These are phyloP conservation scores for Moringa oleifera DNA, from an alignment of 345 rosid genomes.

Conservation along the genomic window DNA sequence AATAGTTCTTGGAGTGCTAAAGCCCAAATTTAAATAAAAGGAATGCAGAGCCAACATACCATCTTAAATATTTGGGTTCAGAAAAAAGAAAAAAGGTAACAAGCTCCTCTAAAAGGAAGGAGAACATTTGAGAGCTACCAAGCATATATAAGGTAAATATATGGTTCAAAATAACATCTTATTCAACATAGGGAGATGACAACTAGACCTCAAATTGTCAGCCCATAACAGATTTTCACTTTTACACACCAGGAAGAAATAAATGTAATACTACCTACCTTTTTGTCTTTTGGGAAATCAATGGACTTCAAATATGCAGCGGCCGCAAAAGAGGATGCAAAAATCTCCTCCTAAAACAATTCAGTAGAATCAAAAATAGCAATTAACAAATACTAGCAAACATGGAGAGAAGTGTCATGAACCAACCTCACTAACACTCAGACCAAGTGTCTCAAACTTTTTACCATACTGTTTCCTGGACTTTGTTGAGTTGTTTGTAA, in stretches of 20 bases:
- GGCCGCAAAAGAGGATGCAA: constrained; percentile 94
- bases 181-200: too few species aligned
- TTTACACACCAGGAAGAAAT: too few species aligned
- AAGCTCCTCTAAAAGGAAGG: background rate
- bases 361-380: constrained; percentile 2
- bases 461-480: constrained; percentile 96
- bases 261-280: constrained; percentile 33
- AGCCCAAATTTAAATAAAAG: too few species aligned
- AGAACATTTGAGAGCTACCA: background rate
- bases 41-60: too few species aligned
- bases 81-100: too few species aligned
- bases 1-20: too few species aligned
- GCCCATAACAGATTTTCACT: too few species aligned
- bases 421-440: constrained; percentile 69
- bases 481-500: constrained; percentile 94
- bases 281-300: constrained; percentile 86
- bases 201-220: too few species aligned
- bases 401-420: constrained; percentile 1
- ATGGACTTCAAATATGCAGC: constrained; percentile 93
- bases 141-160: background rate
- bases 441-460: constrained; percentile 91
- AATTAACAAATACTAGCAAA: background rate
- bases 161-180: background rate
- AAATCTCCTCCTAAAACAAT: constrained; percentile 79
- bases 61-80: too few species aligned